A percentile compares a stretch with the other conserved stretches of the same genome.
phyloP scores from a whole-genome alignment of 2,329 filamentous ascomycete genomes.

The Trichoderma sp. region DNA sequence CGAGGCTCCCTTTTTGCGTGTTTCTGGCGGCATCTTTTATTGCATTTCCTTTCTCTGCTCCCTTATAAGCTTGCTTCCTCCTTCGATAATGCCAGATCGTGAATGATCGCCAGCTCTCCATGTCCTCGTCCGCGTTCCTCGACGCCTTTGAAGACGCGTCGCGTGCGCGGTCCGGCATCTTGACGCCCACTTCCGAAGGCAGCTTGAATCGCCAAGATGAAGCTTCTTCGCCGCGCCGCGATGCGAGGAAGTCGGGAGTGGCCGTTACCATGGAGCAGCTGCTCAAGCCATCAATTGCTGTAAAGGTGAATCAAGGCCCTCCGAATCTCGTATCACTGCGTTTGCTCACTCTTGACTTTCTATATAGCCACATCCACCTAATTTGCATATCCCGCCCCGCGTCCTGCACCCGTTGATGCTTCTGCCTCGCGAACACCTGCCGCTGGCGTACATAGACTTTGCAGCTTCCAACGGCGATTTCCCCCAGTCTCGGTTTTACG shows the following conservation, averaged over 20 bases:
- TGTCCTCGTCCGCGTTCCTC: conserved; percentile 35
- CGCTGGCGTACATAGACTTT: conserved; percentile 61
- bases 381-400: conserved; percentile 51
- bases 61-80: neutral
- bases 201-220: conserved; percentile 38
- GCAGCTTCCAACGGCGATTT: conserved; percentile 48
- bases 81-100: conserved; percentile 20
- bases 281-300: conserved; percentile 49
- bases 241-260: conserved; percentile 38
- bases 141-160: conserved; percentile 45
- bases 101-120: conserved; percentile 26
- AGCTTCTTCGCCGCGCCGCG: conserved; percentile 28
- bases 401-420: conserved; percentile 60
- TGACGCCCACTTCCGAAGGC: conserved; percentile 41
- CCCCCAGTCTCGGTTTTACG: conserved; percentile 54
- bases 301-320: conserved; percentile 44
- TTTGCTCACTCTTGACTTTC: neutral
- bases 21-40: neutral
- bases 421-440: conserved; percentile 57
- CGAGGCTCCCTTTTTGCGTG: neutral
- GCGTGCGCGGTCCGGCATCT: conserved; percentile 44
- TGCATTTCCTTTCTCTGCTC: neutral
- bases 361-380: conserved; percentile 57
- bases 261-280: conserved; percentile 49
- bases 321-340: neutral